These are phyloP conservation scores for Entomortierella parvispora DNA, from an alignment of 192 early-diverging fungal species.

Conservation along the genomic window DNA sequence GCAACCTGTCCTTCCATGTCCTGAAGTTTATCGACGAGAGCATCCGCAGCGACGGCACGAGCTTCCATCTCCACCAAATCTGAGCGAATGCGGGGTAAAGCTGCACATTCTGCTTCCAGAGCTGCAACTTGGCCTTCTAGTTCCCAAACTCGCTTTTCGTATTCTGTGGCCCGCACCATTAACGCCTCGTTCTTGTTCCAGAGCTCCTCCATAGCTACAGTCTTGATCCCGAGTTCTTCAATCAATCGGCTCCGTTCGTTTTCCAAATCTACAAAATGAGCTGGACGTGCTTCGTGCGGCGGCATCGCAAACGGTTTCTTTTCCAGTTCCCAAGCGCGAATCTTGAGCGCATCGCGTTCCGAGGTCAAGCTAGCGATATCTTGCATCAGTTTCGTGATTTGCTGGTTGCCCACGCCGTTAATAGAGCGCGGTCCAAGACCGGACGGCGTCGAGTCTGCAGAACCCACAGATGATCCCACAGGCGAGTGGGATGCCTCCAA, in stretches of 20 bases:
- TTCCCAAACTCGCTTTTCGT: conserved; percentile 52
- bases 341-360: conserved; percentile 21
- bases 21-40: conserved; percentile 36
- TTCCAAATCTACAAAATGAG: conserved; percentile 41
- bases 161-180: conserved; percentile 45
- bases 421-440: not conserved
- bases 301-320: conserved; percentile 36
- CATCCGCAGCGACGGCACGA: conserved; percentile 31
- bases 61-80: conserved; percentile 46
- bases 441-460: not conserved
- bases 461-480: not conserved
- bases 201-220: conserved; percentile 46
- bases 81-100: conserved; percentile 24
- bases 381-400: not conserved
- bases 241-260: conserved; percentile 48
- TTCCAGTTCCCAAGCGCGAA: conserved; percentile 26
- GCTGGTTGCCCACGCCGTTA: not conserved
- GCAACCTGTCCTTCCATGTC: conserved; percentile 45
- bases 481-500: conserved; percentile 7
- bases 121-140: conserved; percentile 33
- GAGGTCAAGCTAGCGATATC: conserved; percentile 15
- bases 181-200: conserved; percentile 51
- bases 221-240: conserved; percentile 41
- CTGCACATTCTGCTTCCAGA: conserved; percentile 29
- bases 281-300: conserved; percentile 31